Evolutionary conservation across 129 eudicot genomes (phyloP).

Genomic region (Kitagawia praeruptora): DNA sequence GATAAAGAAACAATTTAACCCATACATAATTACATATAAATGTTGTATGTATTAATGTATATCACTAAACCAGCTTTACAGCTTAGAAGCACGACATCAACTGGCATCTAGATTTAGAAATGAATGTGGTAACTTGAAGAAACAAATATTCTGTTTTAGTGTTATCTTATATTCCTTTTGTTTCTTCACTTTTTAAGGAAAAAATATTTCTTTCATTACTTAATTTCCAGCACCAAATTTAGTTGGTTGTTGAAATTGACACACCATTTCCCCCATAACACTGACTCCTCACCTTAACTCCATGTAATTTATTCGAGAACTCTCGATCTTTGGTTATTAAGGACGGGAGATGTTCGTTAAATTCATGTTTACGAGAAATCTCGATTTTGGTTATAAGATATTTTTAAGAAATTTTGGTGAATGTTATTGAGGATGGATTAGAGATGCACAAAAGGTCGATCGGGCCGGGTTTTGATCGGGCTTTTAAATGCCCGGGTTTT

Average conservation of each 20-base stretch:
- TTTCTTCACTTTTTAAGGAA: background rate
- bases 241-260: constrained; percentile 5
- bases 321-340: background rate
- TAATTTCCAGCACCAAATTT: background rate
- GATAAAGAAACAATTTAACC: background rate
- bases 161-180: background rate
- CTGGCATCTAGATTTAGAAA: background rate
- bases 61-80: background rate
- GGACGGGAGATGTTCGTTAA: no score
- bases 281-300: background rate
- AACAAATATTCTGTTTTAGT: constrained; percentile 6
- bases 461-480: no score
- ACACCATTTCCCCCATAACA: background rate
- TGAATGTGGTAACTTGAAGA: constrained; percentile 2
- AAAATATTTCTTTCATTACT: background rate
- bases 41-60: background rate
- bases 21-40: background rate
- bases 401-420: no score
- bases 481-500: no score
- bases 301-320: no score
- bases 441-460: no score
- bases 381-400: background rate
- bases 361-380: no score
- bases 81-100: constrained; percentile 1
- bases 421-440: no score